Evolutionary conservation across 306 rosid species (phyloP).

Genomic region (Sicyos edulis): DNA sequence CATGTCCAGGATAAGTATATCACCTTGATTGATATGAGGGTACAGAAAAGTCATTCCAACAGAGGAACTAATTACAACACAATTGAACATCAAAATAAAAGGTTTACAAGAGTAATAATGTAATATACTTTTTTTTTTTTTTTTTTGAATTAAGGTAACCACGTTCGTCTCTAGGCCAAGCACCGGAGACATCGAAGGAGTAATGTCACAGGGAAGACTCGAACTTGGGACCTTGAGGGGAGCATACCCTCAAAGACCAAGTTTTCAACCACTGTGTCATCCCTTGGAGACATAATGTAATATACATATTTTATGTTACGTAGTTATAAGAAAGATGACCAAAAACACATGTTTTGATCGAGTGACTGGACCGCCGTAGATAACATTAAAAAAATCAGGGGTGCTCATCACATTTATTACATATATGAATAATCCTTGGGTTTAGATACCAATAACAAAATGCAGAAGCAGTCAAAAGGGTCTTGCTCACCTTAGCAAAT

Average conservation of each 20-base stretch:
- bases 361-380: neutral
- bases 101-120: neutral
- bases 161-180: too few relatives aligned
- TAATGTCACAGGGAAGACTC: too few relatives aligned
- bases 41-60: neutral
- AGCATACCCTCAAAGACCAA: too few relatives aligned
- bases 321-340: neutral
- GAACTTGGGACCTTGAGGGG: too few relatives aligned
- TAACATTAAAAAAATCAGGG: neutral
- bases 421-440: neutral
- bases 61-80: neutral
- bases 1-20: neutral
- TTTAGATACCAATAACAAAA: neutral
- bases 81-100: slow-evolving; percentile 4
- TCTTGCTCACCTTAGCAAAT: too few relatives aligned
- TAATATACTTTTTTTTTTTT: too few relatives aligned
- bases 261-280: too few relatives aligned
- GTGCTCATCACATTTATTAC: neutral
- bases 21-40: neutral
- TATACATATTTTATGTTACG: neutral
- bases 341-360: neutral
- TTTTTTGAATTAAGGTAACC: too few relatives aligned
- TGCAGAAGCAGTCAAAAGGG: neutral
- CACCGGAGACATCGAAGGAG: too few relatives aligned
- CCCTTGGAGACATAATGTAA: too few relatives aligned